Conservation (phyloP, 2,329 filamentous ascomycete species). For the Rasamsonia emersonii region DNA sequence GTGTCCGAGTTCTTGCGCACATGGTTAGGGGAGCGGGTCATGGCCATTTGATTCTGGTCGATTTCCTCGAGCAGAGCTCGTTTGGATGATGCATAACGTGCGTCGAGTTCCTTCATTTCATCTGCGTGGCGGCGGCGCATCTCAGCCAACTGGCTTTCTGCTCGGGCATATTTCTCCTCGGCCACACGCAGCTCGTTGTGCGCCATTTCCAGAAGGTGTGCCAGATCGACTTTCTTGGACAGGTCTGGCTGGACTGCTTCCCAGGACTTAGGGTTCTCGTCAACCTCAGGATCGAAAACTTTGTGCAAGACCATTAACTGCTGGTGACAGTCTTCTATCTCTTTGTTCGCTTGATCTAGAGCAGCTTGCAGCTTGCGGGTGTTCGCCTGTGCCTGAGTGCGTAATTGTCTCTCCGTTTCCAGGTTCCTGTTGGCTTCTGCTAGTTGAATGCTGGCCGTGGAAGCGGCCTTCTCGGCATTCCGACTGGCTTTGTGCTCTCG, state of each 20-base stretch:
- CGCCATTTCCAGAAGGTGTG: constrained; percentile 77
- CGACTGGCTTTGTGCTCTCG: constrained; percentile 83
- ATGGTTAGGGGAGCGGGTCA: constrained; percentile 65
- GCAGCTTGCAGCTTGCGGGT: constrained; percentile 71
- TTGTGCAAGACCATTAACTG: constrained; percentile 77
- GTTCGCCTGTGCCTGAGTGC: constrained; percentile 75
- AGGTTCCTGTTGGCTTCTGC: constrained; percentile 83
- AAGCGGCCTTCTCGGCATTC: constrained; percentile 81
- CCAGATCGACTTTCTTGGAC: constrained; percentile 60
- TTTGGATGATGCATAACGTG: constrained; percentile 53
- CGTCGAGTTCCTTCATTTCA: constrained; percentile 57
- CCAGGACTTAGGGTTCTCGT: constrained; percentile 57
- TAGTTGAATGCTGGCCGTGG: constrained; percentile 69
- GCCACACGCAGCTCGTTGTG: constrained; percentile 81
- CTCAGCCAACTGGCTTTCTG: constrained; percentile 73
- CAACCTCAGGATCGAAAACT: constrained; percentile 70
- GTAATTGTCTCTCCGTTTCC: constrained; percentile 81
- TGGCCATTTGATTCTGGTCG: constrained; percentile 68
- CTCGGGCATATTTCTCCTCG: constrained; percentile 68
- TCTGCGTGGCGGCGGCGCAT: constrained; percentile 66
- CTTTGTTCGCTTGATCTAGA: constrained; percentile 69
- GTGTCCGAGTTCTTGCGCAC: constrained; percentile 53
- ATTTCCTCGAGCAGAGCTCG: constrained; percentile 80
- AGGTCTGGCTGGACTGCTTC: constrained; percentile 63
- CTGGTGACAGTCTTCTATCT: constrained; percentile 69